Evolutionary conservation across 2,329 filamentous ascomycete species (phyloP), one percentile per base, ranked within the genome.

Genomic region (Phialophora expanda): DNA sequence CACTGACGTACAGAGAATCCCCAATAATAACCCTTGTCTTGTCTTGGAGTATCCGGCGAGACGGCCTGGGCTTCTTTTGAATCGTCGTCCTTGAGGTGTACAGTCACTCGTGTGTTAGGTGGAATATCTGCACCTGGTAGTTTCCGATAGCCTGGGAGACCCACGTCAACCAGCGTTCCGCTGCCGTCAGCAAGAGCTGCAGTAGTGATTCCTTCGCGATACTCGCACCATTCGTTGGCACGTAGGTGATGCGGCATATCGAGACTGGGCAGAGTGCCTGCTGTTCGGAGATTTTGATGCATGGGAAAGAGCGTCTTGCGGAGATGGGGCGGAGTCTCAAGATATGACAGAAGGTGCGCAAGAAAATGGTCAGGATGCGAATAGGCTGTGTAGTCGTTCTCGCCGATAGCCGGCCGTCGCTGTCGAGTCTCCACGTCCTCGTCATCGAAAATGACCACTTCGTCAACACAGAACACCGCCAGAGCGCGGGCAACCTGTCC

Each of bases 191-290:
- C 75, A 69, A 77, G 73, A 66, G 75, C 75, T 3, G 81, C 76
- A 1, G 89, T 73, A 0, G 89, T 88, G 28, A 94, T 86, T 4
- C 91, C 92, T 75, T 96, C 92, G 24, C 91, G 87, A 75, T 91
- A 96, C 17, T 86, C 85, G 69, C 92, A 87, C 87, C 89, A 93
- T 74, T 96, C 91, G 61, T 89, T 86, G 14, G 85, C 84, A 69
- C 90, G 85, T 8, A 93, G 83, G 77, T 96, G 92, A 76, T 94
- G 91, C 17, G 92, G 92, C 84, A 95, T 92, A 75, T 96, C 92
- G 64, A 96, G 80, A 73, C 86, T 91, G 0, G 90, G 90, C 30
- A 96, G 80, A 46, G 89, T 83, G 7, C 91, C 91, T 46, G 90
- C 91, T 12, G 87, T 86, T 46, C 86, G 83, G 50, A 96, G 82